Evolutionary conservation across 176 grass and related monocot species (phyloP).

Genomic region (Oryza australiensis): DNA sequence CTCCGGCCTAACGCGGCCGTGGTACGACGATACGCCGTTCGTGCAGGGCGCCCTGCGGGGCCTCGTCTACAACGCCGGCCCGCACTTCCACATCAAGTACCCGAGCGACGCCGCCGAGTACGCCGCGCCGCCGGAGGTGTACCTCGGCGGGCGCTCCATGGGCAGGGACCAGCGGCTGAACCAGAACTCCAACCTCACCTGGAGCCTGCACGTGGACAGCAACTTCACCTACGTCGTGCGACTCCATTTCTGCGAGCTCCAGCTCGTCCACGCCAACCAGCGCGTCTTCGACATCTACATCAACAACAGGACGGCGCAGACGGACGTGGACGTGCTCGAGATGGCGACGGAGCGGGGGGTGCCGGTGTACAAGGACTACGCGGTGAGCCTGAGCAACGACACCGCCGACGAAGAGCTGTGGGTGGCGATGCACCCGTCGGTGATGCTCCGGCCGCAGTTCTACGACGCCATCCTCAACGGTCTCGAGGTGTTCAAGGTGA

Average conservation of each 20-base stretch:
- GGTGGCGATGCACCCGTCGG: constrained; percentile 69
- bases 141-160: constrained; percentile 66
- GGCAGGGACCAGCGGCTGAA: constrained; percentile 67
- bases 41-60: constrained; percentile 49
- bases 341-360: constrained; percentile 53
- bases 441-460: constrained; percentile 61
- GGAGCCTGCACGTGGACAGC: constrained; percentile 58
- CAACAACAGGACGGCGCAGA: constrained; percentile 78
- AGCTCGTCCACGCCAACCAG: constrained; percentile 66
- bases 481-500: constrained; percentile 91
- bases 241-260: constrained; percentile 80
- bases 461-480: constrained; percentile 76
- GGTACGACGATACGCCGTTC: constrained; percentile 81
- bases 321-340: constrained; percentile 61
- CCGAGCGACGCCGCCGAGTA: constrained; percentile 45
- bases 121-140: constrained; percentile 54
- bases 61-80: constrained; percentile 44
- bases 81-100: constrained; percentile 49
- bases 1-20: constrained; percentile 53
- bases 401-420: constrained; percentile 52
- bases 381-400: constrained; percentile 35
- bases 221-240: constrained; percentile 86
- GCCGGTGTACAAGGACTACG: constrained; percentile 76
- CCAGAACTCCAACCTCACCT: constrained; percentile 82
- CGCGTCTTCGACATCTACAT: constrained; percentile 75